Evolutionary conservation across 2,329 filamentous ascomycete genomes (phyloP), one percentile per base, ranked within the genome.

Genomic region (Tolypocladium endophyticum): DNA sequence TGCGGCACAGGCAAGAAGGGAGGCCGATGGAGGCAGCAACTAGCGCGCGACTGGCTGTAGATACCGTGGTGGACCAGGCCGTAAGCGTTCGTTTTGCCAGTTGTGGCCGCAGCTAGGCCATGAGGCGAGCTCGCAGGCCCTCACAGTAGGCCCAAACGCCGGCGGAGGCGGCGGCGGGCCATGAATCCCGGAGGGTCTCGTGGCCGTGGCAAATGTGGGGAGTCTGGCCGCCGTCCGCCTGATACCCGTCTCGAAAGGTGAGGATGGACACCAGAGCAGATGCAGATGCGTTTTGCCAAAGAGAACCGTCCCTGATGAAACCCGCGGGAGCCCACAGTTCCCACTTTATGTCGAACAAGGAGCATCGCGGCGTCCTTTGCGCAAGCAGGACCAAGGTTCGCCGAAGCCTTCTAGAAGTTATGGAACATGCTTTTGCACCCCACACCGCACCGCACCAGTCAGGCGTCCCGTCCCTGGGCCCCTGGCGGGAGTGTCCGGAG

Each of bases 351-450:
- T 35, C 50, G 30, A 35, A 53, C 50, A 53, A n/a, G 28, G 30
- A n/a, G 47, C 50, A 52, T 23, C 30, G 50, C 5, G 30, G n/a
- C 18, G 30, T 23, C 50, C 4, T 54, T 14, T 9, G 30, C 30
- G 25, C 28, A 12, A 43, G 35, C 39, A 5, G 23, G 30, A 9
- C 18, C 20, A 56, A 23, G 25, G 25, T 30, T 43, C 38, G 23
- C 39, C 38, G 55, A 56, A 56, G 38, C 55, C 55, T 56, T 56
- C 55, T 56, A 56, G 55, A 56, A 56, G 50, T 23, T 36, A 54
- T 36, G 50, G 50, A 35, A 35, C 23, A 30, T 20, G 30, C 20
- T 20, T 23, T 12, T 36, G 11, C 50, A 36, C 50, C 50, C 50
- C 50, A 30, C 50, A 35, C 50, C 30, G 18, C 50, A 35, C 50